Conservation (phyloP, 2,329 filamentous ascomycete species). For the Colletotrichum noveboracense region DNA sequence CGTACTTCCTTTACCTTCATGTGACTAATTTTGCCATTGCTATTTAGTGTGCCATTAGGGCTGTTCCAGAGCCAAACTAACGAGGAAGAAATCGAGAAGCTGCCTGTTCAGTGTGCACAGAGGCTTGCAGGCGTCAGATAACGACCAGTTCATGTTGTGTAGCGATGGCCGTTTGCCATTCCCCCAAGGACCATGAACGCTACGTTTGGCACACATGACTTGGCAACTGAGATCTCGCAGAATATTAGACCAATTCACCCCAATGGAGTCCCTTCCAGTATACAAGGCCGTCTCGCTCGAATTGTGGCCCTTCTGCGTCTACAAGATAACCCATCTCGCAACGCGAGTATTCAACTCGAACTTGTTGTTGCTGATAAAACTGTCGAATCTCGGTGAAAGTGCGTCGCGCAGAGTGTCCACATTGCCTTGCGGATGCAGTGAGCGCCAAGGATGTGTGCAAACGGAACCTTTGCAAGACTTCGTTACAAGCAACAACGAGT, state of each 20-base stretch:
- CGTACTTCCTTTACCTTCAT: background rate
- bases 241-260: background rate
- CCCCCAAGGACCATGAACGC: background rate
- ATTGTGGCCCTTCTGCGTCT: constrained; percentile 58
- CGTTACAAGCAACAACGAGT: constrained; percentile 60
- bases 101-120: background rate
- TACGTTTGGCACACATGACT: background rate
- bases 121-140: background rate
- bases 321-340: constrained; percentile 61
- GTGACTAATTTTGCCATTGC: background rate
- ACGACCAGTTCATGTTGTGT: background rate
- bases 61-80: background rate
- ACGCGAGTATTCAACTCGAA: constrained; percentile 52
- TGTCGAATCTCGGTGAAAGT: constrained; percentile 48
- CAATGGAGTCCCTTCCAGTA: constrained; percentile 18
- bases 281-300: constrained; percentile 24
- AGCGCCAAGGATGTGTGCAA: constrained; percentile 58
- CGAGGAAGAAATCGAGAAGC: background rate
- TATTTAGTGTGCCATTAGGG: background rate
- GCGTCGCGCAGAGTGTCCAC: constrained; percentile 56
- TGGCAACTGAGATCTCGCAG: background rate
- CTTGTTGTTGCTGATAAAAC: constrained; percentile 54
- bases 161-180: background rate
- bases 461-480: constrained; percentile 60
- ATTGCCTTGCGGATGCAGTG: constrained; percentile 56